Conservation (phyloP, 2,329 filamentous ascomycete species). For the Sclerotinia spermophila region DNA sequence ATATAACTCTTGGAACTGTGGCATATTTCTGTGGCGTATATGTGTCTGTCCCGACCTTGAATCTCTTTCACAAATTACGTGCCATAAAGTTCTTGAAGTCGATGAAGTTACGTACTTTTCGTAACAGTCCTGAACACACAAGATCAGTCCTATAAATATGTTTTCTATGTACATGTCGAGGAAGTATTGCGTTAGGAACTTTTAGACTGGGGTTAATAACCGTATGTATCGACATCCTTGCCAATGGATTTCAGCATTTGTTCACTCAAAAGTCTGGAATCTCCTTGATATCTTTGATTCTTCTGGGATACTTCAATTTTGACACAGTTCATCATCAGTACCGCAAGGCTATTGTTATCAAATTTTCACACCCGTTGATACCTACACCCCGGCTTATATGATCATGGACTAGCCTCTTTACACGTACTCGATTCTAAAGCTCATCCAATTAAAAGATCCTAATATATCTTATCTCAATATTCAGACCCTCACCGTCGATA, state of each 20-base stretch:
- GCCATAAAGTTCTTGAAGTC: background rate
- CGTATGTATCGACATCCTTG: background rate
- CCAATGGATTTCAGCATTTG: background rate
- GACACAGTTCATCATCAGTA: background rate
- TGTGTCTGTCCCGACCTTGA: background rate
- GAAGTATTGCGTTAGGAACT: background rate
- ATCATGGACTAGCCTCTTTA: no score
- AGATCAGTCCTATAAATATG: background rate
- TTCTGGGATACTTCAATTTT: background rate
- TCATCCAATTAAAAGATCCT: background rate
- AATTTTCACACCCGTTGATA: background rate
- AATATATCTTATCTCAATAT: background rate
- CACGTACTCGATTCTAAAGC: background rate
- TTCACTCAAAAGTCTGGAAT: background rate
- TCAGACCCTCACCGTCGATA: no score
- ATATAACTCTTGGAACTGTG: background rate
- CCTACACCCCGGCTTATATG: no score
- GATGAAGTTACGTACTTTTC: background rate
- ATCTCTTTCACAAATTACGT: background rate
- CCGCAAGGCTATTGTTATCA: background rate
- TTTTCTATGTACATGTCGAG: background rate
- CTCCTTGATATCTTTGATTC: background rate
- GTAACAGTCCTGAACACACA: background rate
- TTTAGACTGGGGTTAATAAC: background rate
- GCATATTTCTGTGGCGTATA: background rate